These are phyloP conservation scores for Cercophora sp. DNA, from an alignment of 495 filamentous ascomycete genomes.

Conservation along the genomic window DNA sequence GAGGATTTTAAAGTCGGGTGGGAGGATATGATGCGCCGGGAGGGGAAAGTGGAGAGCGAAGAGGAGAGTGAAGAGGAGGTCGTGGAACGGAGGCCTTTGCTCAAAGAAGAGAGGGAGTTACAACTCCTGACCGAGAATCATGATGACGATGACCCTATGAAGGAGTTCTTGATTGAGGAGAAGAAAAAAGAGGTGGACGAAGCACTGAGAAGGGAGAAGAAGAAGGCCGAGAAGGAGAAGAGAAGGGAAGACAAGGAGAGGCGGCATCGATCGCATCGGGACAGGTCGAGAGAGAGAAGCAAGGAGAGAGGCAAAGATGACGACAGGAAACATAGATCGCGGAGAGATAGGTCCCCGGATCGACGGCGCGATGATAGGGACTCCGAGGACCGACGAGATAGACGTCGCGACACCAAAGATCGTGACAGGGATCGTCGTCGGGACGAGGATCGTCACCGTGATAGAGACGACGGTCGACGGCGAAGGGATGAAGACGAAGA, in stretches of 20 bases:
- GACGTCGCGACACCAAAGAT: slow-evolving; percentile 23
- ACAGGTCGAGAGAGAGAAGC: slow-evolving; percentile 9
- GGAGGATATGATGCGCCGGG: slow-evolving; percentile 41
- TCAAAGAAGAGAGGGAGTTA: slow-evolving; percentile 70
- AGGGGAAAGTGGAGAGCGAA: slow-evolving; percentile 33
- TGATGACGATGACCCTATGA: slow-evolving; percentile 98
- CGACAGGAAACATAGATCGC: slow-evolving; percentile 16
- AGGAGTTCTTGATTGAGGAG: slow-evolving; percentile 77
- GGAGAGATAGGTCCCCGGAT: slow-evolving; percentile 18
- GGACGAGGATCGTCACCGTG: slow-evolving; percentile 12
- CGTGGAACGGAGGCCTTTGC: slow-evolving; percentile 37
- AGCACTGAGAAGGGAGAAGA: slow-evolving; percentile 57
- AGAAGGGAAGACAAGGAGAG: slow-evolving; percentile 37
- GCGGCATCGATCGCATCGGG: slow-evolving; percentile 24
- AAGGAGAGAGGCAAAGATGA: slow-evolving; percentile 8
- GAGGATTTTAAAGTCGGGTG: slow-evolving; percentile 49
- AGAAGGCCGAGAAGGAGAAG: slow-evolving; percentile 38
- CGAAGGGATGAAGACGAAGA: slow-evolving; percentile 13
- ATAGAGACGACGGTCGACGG: slow-evolving; percentile 12
- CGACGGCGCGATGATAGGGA: slow-evolving; percentile 20
- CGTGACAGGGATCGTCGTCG: slow-evolving; percentile 25
- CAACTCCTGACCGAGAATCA: slow-evolving; percentile 69
- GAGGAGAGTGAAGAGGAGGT: slow-evolving; percentile 36
- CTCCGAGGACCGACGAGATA: slow-evolving; percentile 22
- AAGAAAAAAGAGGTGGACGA: slow-evolving; percentile 81